Evolutionary conservation across 768 basidiomycete genomes (phyloP), one percentile per base, ranked within the genome.

Genomic region (Hypholoma fasciculare): DNA sequence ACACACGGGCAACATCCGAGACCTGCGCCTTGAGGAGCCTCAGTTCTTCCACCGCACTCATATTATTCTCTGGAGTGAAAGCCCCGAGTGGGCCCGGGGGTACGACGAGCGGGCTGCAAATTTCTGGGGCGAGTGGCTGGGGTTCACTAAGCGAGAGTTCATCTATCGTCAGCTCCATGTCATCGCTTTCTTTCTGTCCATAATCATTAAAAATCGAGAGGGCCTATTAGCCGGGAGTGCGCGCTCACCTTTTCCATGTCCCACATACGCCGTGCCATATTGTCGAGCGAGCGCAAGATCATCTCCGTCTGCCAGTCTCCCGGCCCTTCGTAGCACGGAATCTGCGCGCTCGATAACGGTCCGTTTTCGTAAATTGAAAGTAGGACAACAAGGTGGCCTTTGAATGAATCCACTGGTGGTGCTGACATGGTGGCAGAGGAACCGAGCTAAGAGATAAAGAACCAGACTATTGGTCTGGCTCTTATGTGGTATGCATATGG

Each of bases 1-100:
- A 91, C 20, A 91, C 89, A 20, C 88, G 75, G 17, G 88, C 88
- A 51, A 90, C 87, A 63, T 90, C 77, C 72, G 89, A 86, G 0
- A 92, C 88, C 71, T 93, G 92, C 14, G 88, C 87, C 68, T 90
- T 90, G 44, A 34, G 30, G 6, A 34, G 30, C 30, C 9, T 34
- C 30, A 92, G 80, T 72, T 93, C 90, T 70, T 90, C 85, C 14
- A 44, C 34, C 23, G 17, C 20, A 26, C 17, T 46, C 12, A 30
- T 20, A 19, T 40, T 19, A 9, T 44, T n/a, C 71, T 74, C 60
- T 72, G 74, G 47, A 78, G 66, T 61, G 43, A 78, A 34, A 5
- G 9, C 6, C 30, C 2, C 30, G 9, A 34, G 30, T 34, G 30
- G 30, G 9, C 30, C 30, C 30, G 30, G 30, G 30, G 30, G 30